Conservation (phyloP, 179 eudicot species). For the Beta corolliflora region DNA sequence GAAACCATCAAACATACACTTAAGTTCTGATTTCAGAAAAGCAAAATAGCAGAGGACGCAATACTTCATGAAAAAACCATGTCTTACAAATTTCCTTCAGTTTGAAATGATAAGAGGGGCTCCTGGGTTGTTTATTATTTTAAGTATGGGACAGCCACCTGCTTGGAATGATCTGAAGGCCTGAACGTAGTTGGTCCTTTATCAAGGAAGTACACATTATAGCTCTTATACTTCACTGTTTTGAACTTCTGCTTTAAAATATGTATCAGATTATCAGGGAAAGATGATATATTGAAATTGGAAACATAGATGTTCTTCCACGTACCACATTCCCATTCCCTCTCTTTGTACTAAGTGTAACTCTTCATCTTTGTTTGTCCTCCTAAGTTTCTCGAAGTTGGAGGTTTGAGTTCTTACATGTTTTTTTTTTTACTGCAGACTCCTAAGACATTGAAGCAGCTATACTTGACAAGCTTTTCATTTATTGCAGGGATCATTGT, state of each 20-base stretch:
- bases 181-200: not conserved
- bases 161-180: not conserved
- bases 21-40: too few species aligned
- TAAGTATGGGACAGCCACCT: not conserved
- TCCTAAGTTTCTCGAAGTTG: not conserved
- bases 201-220: not conserved
- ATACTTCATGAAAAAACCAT: too few species aligned
- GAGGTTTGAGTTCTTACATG: not conserved
- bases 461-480: conserved; percentile 85
- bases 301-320: not conserved
- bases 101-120: not conserved
- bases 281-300: not conserved
- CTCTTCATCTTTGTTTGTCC: not conserved
- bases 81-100: too few species aligned
- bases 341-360: conserved; percentile 1
- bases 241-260: not conserved
- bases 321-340: not conserved
- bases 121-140: not conserved
- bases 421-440: conserved; percentile 49
- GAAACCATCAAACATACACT: too few species aligned
- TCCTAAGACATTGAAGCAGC: conserved; percentile 85
- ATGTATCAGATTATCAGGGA: not conserved
- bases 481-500: conserved; percentile 78
- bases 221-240: conserved; percentile 14
- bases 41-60: too few species aligned